Percentiles rank a stretch among this genome's conserved stretches.
Evolutionary conservation across 2,329 filamentous ascomycete genomes (phyloP).

Genomic region (Calycina herbarum): DNA sequence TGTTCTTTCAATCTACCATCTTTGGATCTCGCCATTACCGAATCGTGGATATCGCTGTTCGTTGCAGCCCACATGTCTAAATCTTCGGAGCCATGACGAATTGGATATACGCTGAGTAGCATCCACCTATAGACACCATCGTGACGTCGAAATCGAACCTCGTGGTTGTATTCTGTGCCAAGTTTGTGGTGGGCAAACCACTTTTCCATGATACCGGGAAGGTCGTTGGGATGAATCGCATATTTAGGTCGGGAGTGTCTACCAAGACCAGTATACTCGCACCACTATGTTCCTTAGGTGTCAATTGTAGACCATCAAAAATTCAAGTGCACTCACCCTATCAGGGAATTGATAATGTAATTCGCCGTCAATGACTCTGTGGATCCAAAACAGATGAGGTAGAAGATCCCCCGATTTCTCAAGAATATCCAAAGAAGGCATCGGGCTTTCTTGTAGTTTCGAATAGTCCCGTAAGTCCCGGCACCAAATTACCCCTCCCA

Average conservation of each 20-base stretch:
- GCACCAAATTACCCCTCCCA: slow-evolving; percentile 31
- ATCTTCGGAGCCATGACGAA: slow-evolving; percentile 16
- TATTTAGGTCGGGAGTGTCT: slow-evolving; percentile 21
- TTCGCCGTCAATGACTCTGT: slow-evolving; percentile 20
- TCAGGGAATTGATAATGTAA: slow-evolving; percentile 28
- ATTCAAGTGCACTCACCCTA: slow-evolving; percentile 16
- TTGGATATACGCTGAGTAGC: slow-evolving; percentile 27
- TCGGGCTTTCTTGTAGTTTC: slow-evolving; percentile 24
- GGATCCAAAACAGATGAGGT: slow-evolving; percentile 31
- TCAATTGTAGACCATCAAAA: not conserved
- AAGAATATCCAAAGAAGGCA: not conserved
- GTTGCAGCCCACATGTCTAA: slow-evolving; percentile 33
- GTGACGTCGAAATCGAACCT: slow-evolving; percentile 27
- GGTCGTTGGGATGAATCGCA: slow-evolving; percentile 26
- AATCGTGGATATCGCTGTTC: slow-evolving; percentile 30
- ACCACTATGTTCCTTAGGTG: slow-evolving; percentile 25
- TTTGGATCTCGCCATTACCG: slow-evolving; percentile 28
- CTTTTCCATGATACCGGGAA: slow-evolving; percentile 14
- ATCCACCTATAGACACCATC: slow-evolving; percentile 33
- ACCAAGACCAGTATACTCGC: slow-evolving; percentile 29
- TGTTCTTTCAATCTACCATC: slow-evolving; percentile 29
- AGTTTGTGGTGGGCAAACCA: slow-evolving; percentile 15
- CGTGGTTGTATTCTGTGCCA: slow-evolving; percentile 21
- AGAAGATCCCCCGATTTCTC: slow-evolving; percentile 26
- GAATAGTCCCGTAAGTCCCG: slow-evolving; percentile 25